A percentile compares a stretch with the other conserved stretches of the same genome.
Conservation (phyloP, 2,329 filamentous ascomycete genomes). For the Calonectria leucothoes region DNA sequence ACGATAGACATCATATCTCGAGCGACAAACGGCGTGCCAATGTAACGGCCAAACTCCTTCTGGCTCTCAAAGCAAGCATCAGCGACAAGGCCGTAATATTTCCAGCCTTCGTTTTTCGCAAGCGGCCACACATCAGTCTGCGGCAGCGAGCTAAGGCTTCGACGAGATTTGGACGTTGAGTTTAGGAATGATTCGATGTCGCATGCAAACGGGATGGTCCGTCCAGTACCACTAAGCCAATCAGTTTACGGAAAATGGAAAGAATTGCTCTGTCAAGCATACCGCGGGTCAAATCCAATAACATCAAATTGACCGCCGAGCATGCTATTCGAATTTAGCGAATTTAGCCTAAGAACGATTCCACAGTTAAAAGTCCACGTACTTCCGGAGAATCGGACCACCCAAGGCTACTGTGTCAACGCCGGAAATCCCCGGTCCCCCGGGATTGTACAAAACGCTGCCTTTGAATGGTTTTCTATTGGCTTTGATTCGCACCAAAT, state of each 20-base stretch:
- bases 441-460: slow-evolving; percentile 54
- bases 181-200: not conserved
- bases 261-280: not conserved
- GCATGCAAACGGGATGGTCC: slow-evolving; percentile 33
- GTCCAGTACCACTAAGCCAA: slow-evolving; percentile 20
- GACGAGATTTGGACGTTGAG: slow-evolving; percentile 8
- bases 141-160: slow-evolving; percentile 19
- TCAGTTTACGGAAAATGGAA: not conserved
- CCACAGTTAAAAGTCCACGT: not conserved
- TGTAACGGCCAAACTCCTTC: slow-evolving; percentile 36
- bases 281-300: slow-evolving; percentile 35
- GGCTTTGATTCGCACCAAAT: slow-evolving; percentile 48
- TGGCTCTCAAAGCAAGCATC: slow-evolving; percentile 38
- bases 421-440: slow-evolving; percentile 46
- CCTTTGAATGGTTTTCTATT: slow-evolving; percentile 45
- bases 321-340: slow-evolving; percentile 7
- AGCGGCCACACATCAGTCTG: slow-evolving; percentile 5
- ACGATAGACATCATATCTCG: slow-evolving; percentile 53
- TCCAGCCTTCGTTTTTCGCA: slow-evolving; percentile 7
- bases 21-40: slow-evolving; percentile 49
- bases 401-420: slow-evolving; percentile 6
- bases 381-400: slow-evolving; percentile 5
- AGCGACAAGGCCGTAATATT: not conserved
- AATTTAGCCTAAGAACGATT: not conserved
- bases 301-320: slow-evolving; percentile 29